These are phyloP conservation scores for Aspergillus bertholletiae DNA, from an alignment of 495 filamentous ascomycete genomes.

Conservation along the genomic window DNA sequence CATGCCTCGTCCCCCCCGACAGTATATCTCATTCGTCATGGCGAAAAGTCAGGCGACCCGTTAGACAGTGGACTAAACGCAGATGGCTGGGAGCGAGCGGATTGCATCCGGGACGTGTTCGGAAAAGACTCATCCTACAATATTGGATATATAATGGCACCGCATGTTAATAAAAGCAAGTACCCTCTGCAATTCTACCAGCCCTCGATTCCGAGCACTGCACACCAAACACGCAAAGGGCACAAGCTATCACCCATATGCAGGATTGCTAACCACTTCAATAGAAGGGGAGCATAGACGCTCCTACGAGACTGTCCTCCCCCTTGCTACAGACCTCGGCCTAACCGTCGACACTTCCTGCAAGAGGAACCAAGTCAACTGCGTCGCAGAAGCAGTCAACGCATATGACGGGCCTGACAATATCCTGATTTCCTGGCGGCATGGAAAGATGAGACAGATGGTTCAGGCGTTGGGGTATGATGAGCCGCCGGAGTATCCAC, in stretches of 20 bases:
- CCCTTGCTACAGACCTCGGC: conserved; percentile 45
- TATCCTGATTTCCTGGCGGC: conserved; percentile 33
- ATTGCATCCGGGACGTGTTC: conserved; percentile 45
- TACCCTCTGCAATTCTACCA: not conserved
- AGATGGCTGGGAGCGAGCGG: conserved; percentile 40
- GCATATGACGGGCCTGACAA: conserved; percentile 23
- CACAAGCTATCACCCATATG: too few species aligned
- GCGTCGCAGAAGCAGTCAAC: conserved; percentile 19
- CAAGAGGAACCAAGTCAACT: conserved; percentile 21
- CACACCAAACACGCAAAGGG: not conserved
- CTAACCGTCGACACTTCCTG: conserved; percentile 42
- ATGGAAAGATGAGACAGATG: conserved; percentile 20
- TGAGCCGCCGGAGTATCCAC: conserved; percentile 21
- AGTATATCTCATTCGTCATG: conserved; percentile 53
- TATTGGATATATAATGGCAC: conserved; percentile 47
- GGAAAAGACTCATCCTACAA: conserved; percentile 37
- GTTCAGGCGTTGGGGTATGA: conserved; percentile 16
- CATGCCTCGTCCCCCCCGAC: conserved; percentile 16
- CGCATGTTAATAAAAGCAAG: conserved; percentile 28
- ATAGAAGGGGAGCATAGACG: conserved; percentile 42
- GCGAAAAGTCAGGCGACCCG: conserved; percentile 43
- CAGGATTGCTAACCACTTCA: conserved; percentile 12
- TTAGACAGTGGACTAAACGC: conserved; percentile 36
- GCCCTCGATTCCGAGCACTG: too few species aligned
- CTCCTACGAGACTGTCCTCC: conserved; percentile 46